These are phyloP conservation scores for Aspergillus melleus DNA, from an alignment of 2,329 filamentous ascomycete genomes.

Conservation along the genomic window DNA sequence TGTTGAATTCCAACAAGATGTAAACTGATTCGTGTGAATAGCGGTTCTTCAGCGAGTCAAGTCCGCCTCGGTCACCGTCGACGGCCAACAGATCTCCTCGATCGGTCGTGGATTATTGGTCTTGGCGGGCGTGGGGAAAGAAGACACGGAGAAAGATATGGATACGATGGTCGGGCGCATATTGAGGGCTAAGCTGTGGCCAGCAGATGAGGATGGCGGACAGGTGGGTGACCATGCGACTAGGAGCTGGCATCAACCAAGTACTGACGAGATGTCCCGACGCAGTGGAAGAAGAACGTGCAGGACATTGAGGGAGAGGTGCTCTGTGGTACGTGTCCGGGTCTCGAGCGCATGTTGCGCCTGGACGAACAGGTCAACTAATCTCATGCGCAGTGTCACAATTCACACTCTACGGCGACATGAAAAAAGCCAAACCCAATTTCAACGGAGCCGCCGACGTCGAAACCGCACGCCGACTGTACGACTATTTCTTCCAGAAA, in stretches of 20 bases:
- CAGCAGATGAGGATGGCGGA: constrained; percentile 67
- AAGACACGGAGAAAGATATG: constrained; percentile 85
- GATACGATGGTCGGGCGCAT: constrained; percentile 82
- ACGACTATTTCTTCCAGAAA: constrained; percentile 78
- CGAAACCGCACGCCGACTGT: constrained; percentile 76
- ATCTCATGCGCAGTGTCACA: constrained; percentile 70
- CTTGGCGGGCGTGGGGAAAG: constrained; percentile 85
- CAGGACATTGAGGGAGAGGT: constrained; percentile 87
- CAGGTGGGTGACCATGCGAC: constrained; percentile 50
- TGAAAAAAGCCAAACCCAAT: constrained; percentile 94
- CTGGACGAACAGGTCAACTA: constrained; percentile 5
- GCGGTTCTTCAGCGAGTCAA: constrained; percentile 91
- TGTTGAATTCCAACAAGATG: neutral
- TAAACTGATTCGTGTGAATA: constrained; percentile 39
- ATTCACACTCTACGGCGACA: constrained; percentile 88
- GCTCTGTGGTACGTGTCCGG: constrained; percentile 69
- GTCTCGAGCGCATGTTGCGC: neutral
- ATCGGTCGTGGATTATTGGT: constrained; percentile 90
- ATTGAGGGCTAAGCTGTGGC: constrained; percentile 88
- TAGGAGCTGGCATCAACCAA: neutral
- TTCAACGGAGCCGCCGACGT: constrained; percentile 85
- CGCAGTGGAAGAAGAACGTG: constrained; percentile 85
- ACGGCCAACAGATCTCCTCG: constrained; percentile 83
- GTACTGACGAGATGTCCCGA: constrained; percentile 1
- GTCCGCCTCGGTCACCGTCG: constrained; percentile 92